Evolutionary conservation across 2,329 filamentous ascomycete species (phyloP), one percentile per base, ranked within the genome.

Genomic region (Ceratocystis diversiconidia): DNA sequence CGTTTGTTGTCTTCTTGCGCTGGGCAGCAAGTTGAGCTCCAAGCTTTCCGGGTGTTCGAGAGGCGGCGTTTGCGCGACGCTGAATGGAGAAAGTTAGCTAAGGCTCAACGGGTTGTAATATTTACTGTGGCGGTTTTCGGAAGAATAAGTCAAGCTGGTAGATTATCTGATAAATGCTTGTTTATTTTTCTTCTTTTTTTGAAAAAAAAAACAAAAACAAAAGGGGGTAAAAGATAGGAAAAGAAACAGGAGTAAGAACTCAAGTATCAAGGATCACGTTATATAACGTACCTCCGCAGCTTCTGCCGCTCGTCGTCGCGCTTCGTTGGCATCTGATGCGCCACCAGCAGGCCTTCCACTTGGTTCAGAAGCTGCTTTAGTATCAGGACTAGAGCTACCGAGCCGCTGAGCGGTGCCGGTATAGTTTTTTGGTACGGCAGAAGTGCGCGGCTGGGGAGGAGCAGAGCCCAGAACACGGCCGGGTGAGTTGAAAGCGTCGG

Each of bases 1-100:
- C 84, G 36, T 77, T 79, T 64, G 85, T 81, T 7, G 87, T 90
- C 76, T 89, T 84, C 70, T 83, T 85, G 76, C 88, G 89, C 76
- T 95, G 88, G 44, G 85, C 85, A 65, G 86, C 82, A 15, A 96
- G 78, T 72, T 91, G 85, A 41, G 79, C 76, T 43, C 82, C 82
- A 12, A 95, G 79, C 72, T 90, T 92, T 17, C 89, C 85, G 22
- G 43, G n/a, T 70, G 84, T 84, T 60, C 76, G 76, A 75, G 78
- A 84, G 67, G 75, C 76, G 60, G 79, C 73, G 43, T 85, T 83
- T 22, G 85, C 85, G 69, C 89, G 82, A 72, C 86, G 85, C 88
- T 91, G 70, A 61, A 67, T 66, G 61, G 50, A 28, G 30, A 17
- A 10, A 44, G 48, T 66, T 64, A 25, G 30, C 5, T 15, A 17